Evolutionary conservation across 345 rosid species (phyloP), one percentile per base, ranked within the genome.

Genomic region (Atalantia buxifolia): DNA sequence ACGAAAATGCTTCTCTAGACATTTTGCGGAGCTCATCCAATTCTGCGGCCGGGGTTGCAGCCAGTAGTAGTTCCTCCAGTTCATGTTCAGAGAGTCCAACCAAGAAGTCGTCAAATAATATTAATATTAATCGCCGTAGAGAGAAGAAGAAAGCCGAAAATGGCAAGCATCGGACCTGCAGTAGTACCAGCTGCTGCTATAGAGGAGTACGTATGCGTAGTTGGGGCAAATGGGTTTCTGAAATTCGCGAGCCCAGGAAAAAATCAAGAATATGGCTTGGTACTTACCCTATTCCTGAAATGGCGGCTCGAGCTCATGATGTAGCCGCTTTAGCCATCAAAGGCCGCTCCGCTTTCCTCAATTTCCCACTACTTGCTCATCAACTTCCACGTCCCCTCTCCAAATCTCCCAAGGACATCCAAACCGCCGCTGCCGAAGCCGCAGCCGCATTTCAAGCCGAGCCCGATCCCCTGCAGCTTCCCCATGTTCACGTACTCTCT

Each of bases 171-270:
- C 90, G 88, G 5, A 88, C 88, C 6, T 45, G 50, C 50, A 45
- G 18, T 45, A 45, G 50, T 3, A 45, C 16, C 50, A 4, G 18
- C 50, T 12, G 50, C 18, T 45, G 18, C 50, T 92, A 83, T 50
- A 85, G 97, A 67, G 97, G 97, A 53, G 94, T 92, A 3, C 62
- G 97, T 28, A 90, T 84, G 97, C 77, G 97, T 28, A 92, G 92
- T 48, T 92, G 97, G 97, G 97, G 97, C n/a, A 92, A 89, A 88
- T 92, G 97, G 97, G 97, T 92, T 21, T 92, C 93, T 1, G 97
- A 92, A 78, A 92, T 92, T 72, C 83, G 97, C 78, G 94, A 92
- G 74, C 97, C 97, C 0, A 84, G 84, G 71, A 92, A 92, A 79
- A 92, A 92, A 74, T 92, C 97, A 30, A 89, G 97, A 85, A 92